A percentile compares a stretch with the other conserved stretches of the same genome.
These are phyloP conservation scores for Tricholoma terreum DNA, from an alignment of 768 basidiomycete genomes.

Conservation along the genomic window DNA sequence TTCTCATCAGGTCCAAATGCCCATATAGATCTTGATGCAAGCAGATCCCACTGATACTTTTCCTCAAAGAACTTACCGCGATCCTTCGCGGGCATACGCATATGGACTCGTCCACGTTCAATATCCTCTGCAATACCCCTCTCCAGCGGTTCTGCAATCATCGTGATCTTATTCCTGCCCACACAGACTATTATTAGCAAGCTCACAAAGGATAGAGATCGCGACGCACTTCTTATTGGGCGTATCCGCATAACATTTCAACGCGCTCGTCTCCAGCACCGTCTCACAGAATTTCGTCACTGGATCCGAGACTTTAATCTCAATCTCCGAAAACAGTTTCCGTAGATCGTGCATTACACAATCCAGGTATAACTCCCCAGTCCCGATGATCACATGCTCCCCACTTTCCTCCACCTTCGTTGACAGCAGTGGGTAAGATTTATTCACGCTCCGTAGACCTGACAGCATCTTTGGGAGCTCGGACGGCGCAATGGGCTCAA, in stretches of 20 bases:
- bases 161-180: constrained; percentile 92
- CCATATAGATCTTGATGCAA: constrained; percentile 98
- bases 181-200: constrained; percentile 8
- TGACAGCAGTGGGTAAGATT: constrained; percentile 89
- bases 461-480: constrained; percentile 99
- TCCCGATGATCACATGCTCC: constrained; percentile 95
- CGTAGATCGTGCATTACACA: constrained; percentile 96
- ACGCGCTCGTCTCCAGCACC: constrained; percentile 92
- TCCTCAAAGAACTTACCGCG: constrained; percentile 94
- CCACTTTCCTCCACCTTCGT: constrained; percentile 99
- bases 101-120: constrained; percentile 87
- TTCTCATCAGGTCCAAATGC: constrained; percentile 97
- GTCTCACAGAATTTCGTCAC: constrained; percentile 99
- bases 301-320: constrained; percentile 99
- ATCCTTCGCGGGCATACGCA: constrained; percentile 94
- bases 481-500: constrained; percentile 96
- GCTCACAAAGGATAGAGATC: background rate
- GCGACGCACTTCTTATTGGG: constrained; percentile 94
- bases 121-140: constrained; percentile 95
- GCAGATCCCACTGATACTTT: constrained; percentile 97
- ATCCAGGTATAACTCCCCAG: constrained; percentile 95
- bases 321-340: constrained; percentile 91
- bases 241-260: constrained; percentile 99
- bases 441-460: constrained; percentile 94
- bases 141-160: constrained; percentile 98